phyloP scores from a whole-genome alignment of 345 rosid species.

The Laguncularia racemosa region DNA sequence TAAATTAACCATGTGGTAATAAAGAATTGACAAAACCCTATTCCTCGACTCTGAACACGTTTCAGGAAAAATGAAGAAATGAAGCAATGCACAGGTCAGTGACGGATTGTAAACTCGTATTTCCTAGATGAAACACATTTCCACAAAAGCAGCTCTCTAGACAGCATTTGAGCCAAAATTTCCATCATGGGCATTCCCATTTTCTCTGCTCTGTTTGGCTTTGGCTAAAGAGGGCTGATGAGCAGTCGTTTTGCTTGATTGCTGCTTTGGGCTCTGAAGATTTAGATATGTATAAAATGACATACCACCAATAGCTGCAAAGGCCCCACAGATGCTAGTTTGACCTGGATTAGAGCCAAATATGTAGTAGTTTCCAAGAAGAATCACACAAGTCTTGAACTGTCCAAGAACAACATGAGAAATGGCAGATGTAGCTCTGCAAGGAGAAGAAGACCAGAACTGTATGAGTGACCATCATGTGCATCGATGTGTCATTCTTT shows the following conservation, averaged over 20 bases:
- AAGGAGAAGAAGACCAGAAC: neutral
- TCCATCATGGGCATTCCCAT: slow-evolving; percentile 28
- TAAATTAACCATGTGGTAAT: too few species aligned
- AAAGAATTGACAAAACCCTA: too few species aligned
- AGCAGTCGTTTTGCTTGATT: slow-evolving; percentile 23
- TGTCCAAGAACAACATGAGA: slow-evolving; percentile 76
- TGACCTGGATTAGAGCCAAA: slow-evolving; percentile 60
- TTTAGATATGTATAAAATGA: slow-evolving; percentile 53
- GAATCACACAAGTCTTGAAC: slow-evolving; percentile 67
- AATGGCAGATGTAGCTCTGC: slow-evolving; percentile 69
- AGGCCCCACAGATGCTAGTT: slow-evolving; percentile 53
- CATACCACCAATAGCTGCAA: slow-evolving; percentile 64
- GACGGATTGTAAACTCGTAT: neutral
- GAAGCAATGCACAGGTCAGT: neutral
- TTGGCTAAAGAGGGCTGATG: slow-evolving; percentile 22
- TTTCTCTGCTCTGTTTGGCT: slow-evolving; percentile 44
- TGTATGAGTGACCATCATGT: neutral
- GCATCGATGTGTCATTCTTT: neutral
- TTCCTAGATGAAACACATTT: neutral
- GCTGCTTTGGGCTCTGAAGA: slow-evolving; percentile 25
- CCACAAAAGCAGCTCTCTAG: neutral
- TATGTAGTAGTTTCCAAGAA: slow-evolving; percentile 53
- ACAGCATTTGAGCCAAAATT: slow-evolving; percentile 10
- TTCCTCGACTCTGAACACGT: too few species aligned
- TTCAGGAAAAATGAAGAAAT: too few species aligned